Evolutionary conservation across 352 stramenopile genomes (phyloP), one percentile per base, ranked within the genome.

Genomic region (Elongisporangium senticosum): DNA sequence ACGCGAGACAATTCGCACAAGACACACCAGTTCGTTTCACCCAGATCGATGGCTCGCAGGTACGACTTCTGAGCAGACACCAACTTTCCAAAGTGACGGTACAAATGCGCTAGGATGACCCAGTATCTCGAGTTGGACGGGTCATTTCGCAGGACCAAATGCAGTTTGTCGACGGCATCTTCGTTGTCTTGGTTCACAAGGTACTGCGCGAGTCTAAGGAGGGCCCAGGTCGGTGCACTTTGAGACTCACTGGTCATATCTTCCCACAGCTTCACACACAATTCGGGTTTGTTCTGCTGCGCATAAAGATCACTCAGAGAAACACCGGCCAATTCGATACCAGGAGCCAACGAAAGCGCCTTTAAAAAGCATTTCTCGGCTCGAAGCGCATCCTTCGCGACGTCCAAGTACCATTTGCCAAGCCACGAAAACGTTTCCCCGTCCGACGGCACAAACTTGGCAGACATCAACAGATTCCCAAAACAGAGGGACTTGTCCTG

Each of bases 351-450:
- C 20, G 81, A 77, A 19, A 95, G 69, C 19, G 86, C 83, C 55
- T 94, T 93, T 37, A 95, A 58, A 48, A 90, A 94, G 51, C 86
- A 95, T 55, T 95, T 95, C 51, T 94, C 84, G 0, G 84, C 86
- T 19, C 84, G 83, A 22, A 90, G 14, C 15, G 81, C 56, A 64
- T 95, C 86, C 0, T 62, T 67, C 4, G 59, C 75, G 2, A 93
- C 59, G 19, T 83, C 72, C 17, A 76, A 62, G 55, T 95, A 95
- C 80, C 83, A 95, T 54, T 79, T 79, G 8, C 86, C 86, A 23
- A 95, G 64, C 74, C 74, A 90, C 1, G 63, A 70, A 48, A 93
- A 95, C 17, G 82, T 76, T 28, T 89, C 79, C 0, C 70, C 72
- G 51, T 94, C 84, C 10, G 64, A 69, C 19, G 86, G 82, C 17